Percentiles rank a stretch among this genome's conserved stretches.
Evolutionary conservation across 164 flowering plant species (phyloP).

Genomic region (Vitis rotundifolia): DNA sequence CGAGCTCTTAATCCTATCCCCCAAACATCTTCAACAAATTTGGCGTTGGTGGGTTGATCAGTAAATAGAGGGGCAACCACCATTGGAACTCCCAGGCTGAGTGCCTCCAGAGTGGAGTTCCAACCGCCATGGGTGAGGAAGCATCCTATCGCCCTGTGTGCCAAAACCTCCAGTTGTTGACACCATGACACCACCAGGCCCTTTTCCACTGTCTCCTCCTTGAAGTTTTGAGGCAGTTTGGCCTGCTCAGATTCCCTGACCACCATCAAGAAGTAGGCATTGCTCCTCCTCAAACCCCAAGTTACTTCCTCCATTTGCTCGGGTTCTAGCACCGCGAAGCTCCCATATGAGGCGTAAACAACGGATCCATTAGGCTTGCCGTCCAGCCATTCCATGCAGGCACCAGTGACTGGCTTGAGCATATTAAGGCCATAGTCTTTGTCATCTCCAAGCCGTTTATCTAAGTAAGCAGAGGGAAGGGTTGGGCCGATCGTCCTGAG

Average conservation of each 20-base stretch:
- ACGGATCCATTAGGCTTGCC: constrained; percentile 1
- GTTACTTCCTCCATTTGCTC: constrained; percentile 14
- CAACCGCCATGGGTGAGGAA: no score
- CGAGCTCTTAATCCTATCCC: no score
- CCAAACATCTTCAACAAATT: no score
- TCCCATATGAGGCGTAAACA: constrained; percentile 8
- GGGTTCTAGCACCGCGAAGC: neutral
- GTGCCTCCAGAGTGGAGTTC: no score
- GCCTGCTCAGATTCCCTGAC: neutral
- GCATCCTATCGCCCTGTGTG: constrained; percentile 1
- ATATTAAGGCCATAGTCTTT: constrained; percentile 3
- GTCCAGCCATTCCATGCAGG: constrained; percentile 5
- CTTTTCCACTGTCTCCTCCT: neutral
- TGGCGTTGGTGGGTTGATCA: no score
- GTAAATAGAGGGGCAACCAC: no score
- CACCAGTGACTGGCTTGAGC: neutral
- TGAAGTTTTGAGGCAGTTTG: neutral
- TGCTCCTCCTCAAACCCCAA: neutral
- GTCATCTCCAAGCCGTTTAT: constrained; percentile 18
- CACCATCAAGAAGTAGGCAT: constrained; percentile 5
- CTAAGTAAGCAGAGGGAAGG: constrained; percentile 29
- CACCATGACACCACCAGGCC: constrained; percentile 8
- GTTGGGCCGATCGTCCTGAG: constrained; percentile 34
- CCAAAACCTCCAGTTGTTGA: neutral
- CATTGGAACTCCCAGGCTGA: no score